Conservation (phyloP, 2,329 filamentous ascomycete genomes). For the Ophiosphaerella narmari region DNA sequence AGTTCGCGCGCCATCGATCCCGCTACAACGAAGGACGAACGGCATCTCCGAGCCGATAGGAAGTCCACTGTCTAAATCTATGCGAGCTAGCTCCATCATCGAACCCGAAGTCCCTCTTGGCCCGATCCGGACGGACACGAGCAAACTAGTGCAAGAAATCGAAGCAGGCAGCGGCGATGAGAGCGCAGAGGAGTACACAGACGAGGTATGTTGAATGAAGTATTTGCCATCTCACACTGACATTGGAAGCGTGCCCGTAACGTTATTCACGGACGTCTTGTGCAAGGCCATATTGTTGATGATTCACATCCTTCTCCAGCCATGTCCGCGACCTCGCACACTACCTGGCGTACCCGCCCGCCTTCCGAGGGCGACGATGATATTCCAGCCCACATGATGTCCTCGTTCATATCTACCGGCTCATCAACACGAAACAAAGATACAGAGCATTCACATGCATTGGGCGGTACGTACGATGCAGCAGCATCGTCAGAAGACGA, state of each 20-base stretch:
- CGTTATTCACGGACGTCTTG: constrained; percentile 86
- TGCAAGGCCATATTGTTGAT: constrained; percentile 94
- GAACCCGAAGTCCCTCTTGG: constrained; percentile 38
- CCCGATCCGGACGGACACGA: constrained; percentile 25
- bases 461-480: constrained; percentile 84
- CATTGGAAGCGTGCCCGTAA: constrained; percentile 69
- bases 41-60: constrained; percentile 28
- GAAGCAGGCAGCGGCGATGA: constrained; percentile 27
- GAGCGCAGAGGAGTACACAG: constrained; percentile 62
- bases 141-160: constrained; percentile 20
- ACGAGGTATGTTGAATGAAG: constrained; percentile 56
- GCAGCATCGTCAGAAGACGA: constrained; percentile 87
- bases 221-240: constrained; percentile 13
- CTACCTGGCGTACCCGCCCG: constrained; percentile 49
- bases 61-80: constrained; percentile 43
- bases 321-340: constrained; percentile 67
- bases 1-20: constrained; percentile 29
- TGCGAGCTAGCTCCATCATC: constrained; percentile 40
- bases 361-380: constrained; percentile 54
- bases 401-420: constrained; percentile 79
- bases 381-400: constrained; percentile 84
- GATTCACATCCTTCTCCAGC: constrained; percentile 86
- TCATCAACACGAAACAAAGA: constrained; percentile 55
- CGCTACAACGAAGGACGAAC: constrained; percentile 37
- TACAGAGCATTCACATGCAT: constrained; percentile 65